These are phyloP conservation scores for Tolypocladium paradoxum DNA, from an alignment of 2,329 filamentous ascomycete genomes.

Conservation along the genomic window DNA sequence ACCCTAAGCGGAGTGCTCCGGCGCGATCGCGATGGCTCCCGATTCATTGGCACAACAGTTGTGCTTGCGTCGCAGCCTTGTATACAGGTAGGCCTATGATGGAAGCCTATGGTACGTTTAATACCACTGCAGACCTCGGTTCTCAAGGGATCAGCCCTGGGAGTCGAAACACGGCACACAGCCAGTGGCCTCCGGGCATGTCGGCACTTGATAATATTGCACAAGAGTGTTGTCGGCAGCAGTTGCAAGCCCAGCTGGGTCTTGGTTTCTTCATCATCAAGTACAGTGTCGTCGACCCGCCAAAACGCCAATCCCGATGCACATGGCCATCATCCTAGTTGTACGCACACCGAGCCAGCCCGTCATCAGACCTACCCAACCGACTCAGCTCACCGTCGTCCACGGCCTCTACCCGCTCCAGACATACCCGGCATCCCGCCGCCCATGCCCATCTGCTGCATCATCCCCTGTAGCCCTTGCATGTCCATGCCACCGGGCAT, in stretches of 20 bases:
- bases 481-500: constrained; percentile 67
- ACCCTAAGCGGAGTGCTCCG: background rate
- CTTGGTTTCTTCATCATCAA: background rate
- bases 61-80: no score
- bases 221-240: background rate
- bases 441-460: constrained; percentile 60
- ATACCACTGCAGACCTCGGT: no score
- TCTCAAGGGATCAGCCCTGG: no score
- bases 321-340: no score
- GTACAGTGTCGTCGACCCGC: background rate
- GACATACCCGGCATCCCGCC: constrained; percentile 26
- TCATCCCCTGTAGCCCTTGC: constrained; percentile 52
- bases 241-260: background rate
- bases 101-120: no score
- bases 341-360: no score
- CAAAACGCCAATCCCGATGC: background rate
- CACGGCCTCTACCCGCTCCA: constrained; percentile 2
- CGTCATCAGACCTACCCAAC: no score
- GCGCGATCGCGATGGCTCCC: background rate
- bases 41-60: background rate
- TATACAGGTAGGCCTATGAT: no score
- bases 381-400: background rate
- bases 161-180: no score
- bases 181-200: no score
- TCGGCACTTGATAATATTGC: background rate